Evolutionary conservation across 2,329 filamentous ascomycete species (phyloP).

Genomic region (Clarireedia monteithiana): DNA sequence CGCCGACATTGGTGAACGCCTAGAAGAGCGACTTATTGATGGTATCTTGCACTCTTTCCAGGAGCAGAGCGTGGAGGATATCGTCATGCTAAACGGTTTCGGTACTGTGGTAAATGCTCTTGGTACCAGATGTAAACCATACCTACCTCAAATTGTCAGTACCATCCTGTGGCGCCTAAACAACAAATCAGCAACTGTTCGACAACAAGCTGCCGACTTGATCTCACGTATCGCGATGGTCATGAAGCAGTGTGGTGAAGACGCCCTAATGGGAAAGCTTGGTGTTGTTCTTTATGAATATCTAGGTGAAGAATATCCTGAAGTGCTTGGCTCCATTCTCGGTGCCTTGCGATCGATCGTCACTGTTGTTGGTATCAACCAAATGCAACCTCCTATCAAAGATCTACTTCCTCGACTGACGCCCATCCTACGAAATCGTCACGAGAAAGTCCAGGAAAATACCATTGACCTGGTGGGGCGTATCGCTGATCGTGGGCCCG

Average conservation of each 20-base stretch:
- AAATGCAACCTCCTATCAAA: constrained; percentile 97
- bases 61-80: constrained; percentile 93
- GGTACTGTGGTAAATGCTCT: constrained; percentile 95
- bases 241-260: constrained; percentile 97
- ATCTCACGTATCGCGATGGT: constrained; percentile 97
- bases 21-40: constrained; percentile 91
- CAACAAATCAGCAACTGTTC: constrained; percentile 95
- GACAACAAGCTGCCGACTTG: constrained; percentile 92
- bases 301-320: constrained; percentile 95
- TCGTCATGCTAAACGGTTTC: constrained; percentile 94
- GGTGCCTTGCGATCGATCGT: constrained; percentile 93
- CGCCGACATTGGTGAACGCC: constrained; percentile 83
- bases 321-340: constrained; percentile 92
- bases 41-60: constrained; percentile 96
- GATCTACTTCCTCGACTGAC: constrained; percentile 91
- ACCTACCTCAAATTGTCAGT: constrained; percentile 92
- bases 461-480: constrained; percentile 96
- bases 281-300: constrained; percentile 96
- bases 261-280: constrained; percentile 90
- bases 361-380: constrained; percentile 92
- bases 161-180: constrained; percentile 95
- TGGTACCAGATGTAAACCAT: constrained; percentile 88
- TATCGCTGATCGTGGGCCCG: constrained; percentile 93
- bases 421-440: constrained; percentile 94
- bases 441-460: constrained; percentile 99